A percentile compares a stretch with the other conserved stretches of the same genome.
Conservation (phyloP, 208 protist species). For the Balamuthia mandrillaris region DNA sequence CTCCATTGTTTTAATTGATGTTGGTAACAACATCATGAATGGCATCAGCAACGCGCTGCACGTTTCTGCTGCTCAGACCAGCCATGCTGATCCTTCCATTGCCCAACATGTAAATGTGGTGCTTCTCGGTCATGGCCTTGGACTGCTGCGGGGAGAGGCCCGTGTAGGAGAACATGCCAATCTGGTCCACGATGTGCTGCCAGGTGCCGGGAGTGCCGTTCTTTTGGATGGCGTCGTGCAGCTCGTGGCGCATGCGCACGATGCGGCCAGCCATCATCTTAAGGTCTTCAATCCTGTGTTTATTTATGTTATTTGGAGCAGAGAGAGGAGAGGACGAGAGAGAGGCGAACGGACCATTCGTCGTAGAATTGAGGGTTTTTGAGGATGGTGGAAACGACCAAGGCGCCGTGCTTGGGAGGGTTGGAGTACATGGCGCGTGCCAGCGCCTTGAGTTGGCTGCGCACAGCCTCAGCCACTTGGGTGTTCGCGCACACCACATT, state of each 20-base stretch:
- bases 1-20: too few species aligned
- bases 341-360: slow-evolving; percentile 86
- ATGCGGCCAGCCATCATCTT: slow-evolving; percentile 73
- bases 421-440: slow-evolving; percentile 90
- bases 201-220: slow-evolving; percentile 82
- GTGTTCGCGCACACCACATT: slow-evolving; percentile 72
- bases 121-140: slow-evolving; percentile 60
- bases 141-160: slow-evolving; percentile 71
- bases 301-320: not conserved
- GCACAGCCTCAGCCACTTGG: slow-evolving; percentile 69
- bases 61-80: slow-evolving; percentile 74
- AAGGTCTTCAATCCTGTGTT: slow-evolving; percentile 55
- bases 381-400: slow-evolving; percentile 87
- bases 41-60: slow-evolving; percentile 72
- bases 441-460: slow-evolving; percentile 85
- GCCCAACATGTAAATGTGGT: slow-evolving; percentile 78
- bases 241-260: slow-evolving; percentile 56
- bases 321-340: too few species aligned
- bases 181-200: slow-evolving; percentile 91
- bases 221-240: slow-evolving; percentile 72
- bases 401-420: slow-evolving; percentile 91
- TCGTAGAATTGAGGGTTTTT: slow-evolving; percentile 73
- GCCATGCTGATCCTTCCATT: slow-evolving; percentile 81
- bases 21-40: slow-evolving; percentile 69
- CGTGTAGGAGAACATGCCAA: slow-evolving; percentile 97